Base-by-base conservation (phyloP, 495 filamentous ascomycete species). In the Cladorrhinum samala region DNA sequence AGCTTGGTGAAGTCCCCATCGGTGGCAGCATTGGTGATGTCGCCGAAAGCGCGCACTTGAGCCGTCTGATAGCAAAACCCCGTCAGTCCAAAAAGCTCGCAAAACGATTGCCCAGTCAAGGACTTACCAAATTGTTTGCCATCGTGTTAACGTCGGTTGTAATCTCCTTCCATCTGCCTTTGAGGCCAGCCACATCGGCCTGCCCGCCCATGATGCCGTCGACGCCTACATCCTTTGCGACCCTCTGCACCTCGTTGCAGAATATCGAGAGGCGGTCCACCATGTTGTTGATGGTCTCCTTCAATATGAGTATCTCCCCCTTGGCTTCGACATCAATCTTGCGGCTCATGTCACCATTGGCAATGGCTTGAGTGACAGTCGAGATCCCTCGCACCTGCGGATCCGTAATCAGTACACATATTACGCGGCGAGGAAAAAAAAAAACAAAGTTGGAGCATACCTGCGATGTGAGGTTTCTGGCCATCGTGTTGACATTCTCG, bases 251-350 rank as follows among this genome's bases (percentile, higher is more conserved):
- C 64, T 96, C 92, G 37, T 89, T 89, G n/a, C 91, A 94, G 78
- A 96, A 97, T 50, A 91, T 91, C 53, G 91, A 94, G 37, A 98
- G 71, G 54, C 93, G 86, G 67, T 91, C 90, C 52, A 98, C 93
- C 93, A 98, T 98, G 81, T 96, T 90, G 66, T 98, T 98, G 76
- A 98, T 96, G 21, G 93, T 98, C 59, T 95, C 89, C 68, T 96
- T 96, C 36, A 98, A 72, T 2, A 91, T 85, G 41, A 92, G 78
- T 43, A 98, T 93, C 68, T 98, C 93, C 64, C 93, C 93, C 68
- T 94, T 89, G 48, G 93, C 93, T 60, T 95, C 86, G 7, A 98
- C 93, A 50, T 93, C 85, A 60, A 98, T 96, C 73, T 95, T 94
- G 66, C 90, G 89, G 70, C 88, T 95, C 73, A 98, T 85, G 72